Base-by-base conservation (phyloP, 2,329 filamentous ascomycete genomes). In the Fusarium torulosum region DNA sequence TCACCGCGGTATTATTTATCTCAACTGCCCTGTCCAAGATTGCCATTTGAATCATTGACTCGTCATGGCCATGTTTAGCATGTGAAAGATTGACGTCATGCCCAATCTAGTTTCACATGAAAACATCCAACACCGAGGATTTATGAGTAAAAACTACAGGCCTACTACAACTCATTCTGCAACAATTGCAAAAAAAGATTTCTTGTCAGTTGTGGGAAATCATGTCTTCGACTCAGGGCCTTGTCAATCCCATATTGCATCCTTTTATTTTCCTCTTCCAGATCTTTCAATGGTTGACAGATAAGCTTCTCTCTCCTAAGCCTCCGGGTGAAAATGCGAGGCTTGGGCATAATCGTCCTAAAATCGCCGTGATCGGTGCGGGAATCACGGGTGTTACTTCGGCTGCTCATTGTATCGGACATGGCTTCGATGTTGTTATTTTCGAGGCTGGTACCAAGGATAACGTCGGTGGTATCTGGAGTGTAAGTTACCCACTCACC, bases 341-440 rank as follows among this genome's bases (percentile, higher is more conserved):
- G 8, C 80, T 91, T n/a, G 79, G 80, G 14, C 33, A 35, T 0
- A 63, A 63, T 15, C 82, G 89, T 27, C 90, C 92, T 15, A 89
- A 85, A 60, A 83, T 93, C 56, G 90, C 90, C 4, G 82, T 92
- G 31, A 88, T 93, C 67, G 90, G 90, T 4, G 88, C 90, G 27
- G 90, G 90, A 3, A 83, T 96, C 54, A 96, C 86, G 0, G 86
- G 93, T 6, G 88, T 96, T 4, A 92, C 92, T 2, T 88, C 92
- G 9, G 93, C 93, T 0, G 88, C 91, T 2, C 93, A 96, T 76
- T 94, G 91, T 74, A 88, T 94, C 35, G 93, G 93, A 3, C 91
- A 96, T 86, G 92, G 92, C 43, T 95, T 95, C 69, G 91, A 96
- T 65, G 90, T 93, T 8, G 85, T 86, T 20, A 86, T 96, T 38